These are phyloP conservation scores for Aspergillus alliaceus DNA, from an alignment of 2,329 filamentous ascomycete genomes.

Conservation along the genomic window DNA sequence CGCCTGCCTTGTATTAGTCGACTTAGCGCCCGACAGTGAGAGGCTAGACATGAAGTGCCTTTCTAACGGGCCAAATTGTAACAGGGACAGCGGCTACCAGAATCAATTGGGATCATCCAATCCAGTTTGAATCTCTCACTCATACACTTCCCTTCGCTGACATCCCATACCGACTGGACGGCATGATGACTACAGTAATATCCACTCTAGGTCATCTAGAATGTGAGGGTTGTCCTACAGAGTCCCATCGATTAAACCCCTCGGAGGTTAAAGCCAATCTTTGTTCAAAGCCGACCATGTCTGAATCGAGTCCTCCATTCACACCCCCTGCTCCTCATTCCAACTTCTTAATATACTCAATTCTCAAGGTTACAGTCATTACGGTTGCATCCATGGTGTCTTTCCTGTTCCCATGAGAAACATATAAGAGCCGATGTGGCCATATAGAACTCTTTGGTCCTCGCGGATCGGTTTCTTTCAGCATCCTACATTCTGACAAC, in stretches of 20 bases:
- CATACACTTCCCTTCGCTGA: not conserved
- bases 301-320: not conserved
- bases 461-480: not conserved
- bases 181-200: not conserved
- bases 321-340: not conserved
- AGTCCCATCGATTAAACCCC: not conserved
- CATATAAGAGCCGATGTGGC: not conserved
- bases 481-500: not conserved
- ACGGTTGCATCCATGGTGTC: not conserved
- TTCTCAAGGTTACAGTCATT: not conserved
- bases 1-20: not conserved
- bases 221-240: not conserved
- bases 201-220: not conserved
- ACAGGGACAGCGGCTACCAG: not conserved
- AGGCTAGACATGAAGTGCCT: not conserved
- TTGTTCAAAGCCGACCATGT: not conserved
- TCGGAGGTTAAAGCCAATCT: not conserved
- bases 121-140: not conserved
- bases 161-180: not conserved
- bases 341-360: not conserved
- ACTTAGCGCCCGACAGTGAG: not conserved
- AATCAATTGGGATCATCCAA: not conserved
- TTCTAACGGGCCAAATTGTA: not conserved
- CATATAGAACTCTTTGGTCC: not conserved
- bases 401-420: not conserved